Conservation (phyloP, 2,329 filamentous ascomycete genomes). For the Conoideocrella luteorostrata region DNA sequence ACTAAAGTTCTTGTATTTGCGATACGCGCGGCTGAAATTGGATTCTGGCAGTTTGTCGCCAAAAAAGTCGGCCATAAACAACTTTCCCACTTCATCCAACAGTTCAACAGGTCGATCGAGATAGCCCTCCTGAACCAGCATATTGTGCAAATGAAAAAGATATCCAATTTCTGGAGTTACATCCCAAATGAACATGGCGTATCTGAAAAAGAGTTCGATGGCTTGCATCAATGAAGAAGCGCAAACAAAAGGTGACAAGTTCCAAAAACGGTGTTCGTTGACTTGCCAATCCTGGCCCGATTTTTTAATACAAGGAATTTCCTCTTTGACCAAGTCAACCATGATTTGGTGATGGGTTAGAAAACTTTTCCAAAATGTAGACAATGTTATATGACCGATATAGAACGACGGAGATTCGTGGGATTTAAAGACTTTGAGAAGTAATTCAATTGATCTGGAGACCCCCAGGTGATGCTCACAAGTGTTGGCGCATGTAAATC, state of each 20-base stretch:
- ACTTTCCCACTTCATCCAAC: constrained; percentile 14
- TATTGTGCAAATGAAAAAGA: constrained; percentile 40
- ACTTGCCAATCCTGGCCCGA: background rate
- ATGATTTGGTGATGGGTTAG: background rate
- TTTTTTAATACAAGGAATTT: background rate
- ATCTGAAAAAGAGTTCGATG: constrained; percentile 31
- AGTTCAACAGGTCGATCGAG: constrained; percentile 27
- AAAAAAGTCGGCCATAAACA: background rate
- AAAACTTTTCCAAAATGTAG: background rate
- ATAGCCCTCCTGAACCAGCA: constrained; percentile 35
- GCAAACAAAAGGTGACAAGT: constrained; percentile 42
- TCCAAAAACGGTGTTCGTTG: constrained; percentile 38
- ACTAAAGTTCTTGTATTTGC: background rate
- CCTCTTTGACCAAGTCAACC: background rate
- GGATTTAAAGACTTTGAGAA: background rate
- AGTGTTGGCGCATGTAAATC: background rate
- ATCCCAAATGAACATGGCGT: constrained; percentile 32
- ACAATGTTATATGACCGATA: background rate
- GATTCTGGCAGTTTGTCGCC: background rate
- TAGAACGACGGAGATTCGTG: background rate
- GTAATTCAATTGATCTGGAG: background rate
- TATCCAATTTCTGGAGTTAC: constrained; percentile 30
- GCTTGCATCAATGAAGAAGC: constrained; percentile 38
- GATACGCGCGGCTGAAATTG: background rate
- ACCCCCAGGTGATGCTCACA: background rate